Conservation (phyloP, 441 rosid genomes). For the Macaranga tanarius region DNA sequence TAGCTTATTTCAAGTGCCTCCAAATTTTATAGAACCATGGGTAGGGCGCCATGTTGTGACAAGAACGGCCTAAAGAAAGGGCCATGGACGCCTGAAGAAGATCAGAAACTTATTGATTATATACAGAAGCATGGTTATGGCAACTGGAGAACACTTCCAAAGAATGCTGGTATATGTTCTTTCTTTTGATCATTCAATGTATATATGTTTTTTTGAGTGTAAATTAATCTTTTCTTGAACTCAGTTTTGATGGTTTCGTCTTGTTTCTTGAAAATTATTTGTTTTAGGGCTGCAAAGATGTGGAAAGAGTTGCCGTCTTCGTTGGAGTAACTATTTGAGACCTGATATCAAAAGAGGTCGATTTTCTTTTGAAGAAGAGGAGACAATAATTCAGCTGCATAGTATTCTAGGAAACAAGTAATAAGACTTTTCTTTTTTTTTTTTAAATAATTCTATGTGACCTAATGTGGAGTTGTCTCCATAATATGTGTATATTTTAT, state of each 20-base stretch:
- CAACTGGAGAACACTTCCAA: constrained; percentile 44
- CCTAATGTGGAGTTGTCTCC: too few relatives aligned
- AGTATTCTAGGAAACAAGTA: constrained; percentile 50
- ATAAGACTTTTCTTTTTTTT: constrained; percentile 16
- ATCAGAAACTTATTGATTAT: constrained; percentile 37
- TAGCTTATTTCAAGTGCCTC: neutral
- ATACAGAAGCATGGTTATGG: constrained; percentile 45
- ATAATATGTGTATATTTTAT: too few relatives aligned
- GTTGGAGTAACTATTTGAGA: constrained; percentile 54
- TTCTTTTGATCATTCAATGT: neutral
- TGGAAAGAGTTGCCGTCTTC: constrained; percentile 60
- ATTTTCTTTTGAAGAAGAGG: constrained; percentile 49
- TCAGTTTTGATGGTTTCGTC: constrained; percentile 1
- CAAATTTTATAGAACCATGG: constrained; percentile 26
- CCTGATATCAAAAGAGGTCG: constrained; percentile 56
- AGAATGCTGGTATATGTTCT: constrained; percentile 38
- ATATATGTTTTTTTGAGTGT: neutral
- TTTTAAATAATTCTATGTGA: too few relatives aligned
- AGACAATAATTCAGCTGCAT: constrained; percentile 46
- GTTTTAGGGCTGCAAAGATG: constrained; percentile 49
- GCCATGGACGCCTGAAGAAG: constrained; percentile 50
- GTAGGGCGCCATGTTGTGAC: constrained; percentile 40
- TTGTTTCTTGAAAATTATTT: neutral
- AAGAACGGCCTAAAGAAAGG: constrained; percentile 40
- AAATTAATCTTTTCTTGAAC: neutral